Percentiles rank a stretch among this genome's conserved stretches.
Evolutionary conservation across 352 stramenopile genomes (phyloP).

Genomic region (Phytophthora idaei): DNA sequence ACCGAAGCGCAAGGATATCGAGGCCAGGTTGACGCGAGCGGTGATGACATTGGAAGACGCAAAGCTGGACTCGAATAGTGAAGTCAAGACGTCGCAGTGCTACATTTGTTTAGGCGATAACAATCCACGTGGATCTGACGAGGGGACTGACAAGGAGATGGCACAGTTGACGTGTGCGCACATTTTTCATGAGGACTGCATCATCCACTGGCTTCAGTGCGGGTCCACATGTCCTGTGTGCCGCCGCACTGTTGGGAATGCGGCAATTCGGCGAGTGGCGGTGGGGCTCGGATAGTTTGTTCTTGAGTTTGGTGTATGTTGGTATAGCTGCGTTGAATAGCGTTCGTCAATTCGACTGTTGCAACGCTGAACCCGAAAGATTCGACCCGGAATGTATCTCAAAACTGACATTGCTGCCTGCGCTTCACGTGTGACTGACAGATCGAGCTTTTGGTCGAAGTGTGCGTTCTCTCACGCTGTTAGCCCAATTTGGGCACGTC

Average conservation of each 20-base stretch:
- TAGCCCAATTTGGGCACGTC: too few relatives aligned
- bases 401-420: background rate
- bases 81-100: constrained; percentile 10
- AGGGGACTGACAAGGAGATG: constrained; percentile 23
- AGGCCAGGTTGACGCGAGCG: constrained; percentile 23
- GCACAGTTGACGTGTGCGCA: constrained; percentile 51
- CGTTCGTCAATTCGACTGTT: constrained; percentile 8
- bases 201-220: constrained; percentile 61
- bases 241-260: constrained; percentile 24
- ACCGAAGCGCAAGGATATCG: constrained; percentile 36
- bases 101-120: constrained; percentile 30
- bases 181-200: constrained; percentile 64
- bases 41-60: constrained; percentile 28
- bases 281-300: constrained; percentile 14
- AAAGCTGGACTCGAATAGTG: background rate
- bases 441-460: background rate
- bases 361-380: background rate
- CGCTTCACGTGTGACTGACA: too few relatives aligned
- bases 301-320: background rate
- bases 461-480: too few relatives aligned
- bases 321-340: constrained; percentile 1
- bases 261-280: constrained; percentile 17
- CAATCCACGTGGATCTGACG: background rate
- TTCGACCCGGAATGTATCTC: background rate
- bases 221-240: constrained; percentile 62